Percentiles rank a stretch among this genome's conserved stretches.
Conservation (phyloP, 1,284 basidiomycete species). For the Ustilago hordei region DNA sequence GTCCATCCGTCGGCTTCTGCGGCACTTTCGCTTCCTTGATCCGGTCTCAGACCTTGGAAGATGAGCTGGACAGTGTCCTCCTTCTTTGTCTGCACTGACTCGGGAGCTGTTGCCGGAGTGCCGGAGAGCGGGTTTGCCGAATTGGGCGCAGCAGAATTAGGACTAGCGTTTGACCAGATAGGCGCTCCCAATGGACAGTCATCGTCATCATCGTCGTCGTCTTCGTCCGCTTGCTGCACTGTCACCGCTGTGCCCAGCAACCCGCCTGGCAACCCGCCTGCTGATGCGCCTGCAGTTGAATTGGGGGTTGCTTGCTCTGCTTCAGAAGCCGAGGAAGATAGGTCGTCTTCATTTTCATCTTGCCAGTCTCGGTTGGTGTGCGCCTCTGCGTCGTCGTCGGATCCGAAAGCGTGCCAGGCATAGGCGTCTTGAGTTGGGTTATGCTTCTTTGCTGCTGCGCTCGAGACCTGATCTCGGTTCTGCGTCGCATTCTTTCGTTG, state of each 20-base stretch:
- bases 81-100: slow-evolving; percentile 9
- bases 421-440: slow-evolving; percentile 12
- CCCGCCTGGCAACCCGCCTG: slow-evolving; percentile 13
- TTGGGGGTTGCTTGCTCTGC: slow-evolving; percentile 4
- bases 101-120: neutral
- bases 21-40: neutral
- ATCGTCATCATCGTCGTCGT: slow-evolving; percentile 51
- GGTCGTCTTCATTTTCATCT: slow-evolving; percentile 15
- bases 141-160: slow-evolving; percentile 4
- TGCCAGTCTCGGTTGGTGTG: slow-evolving; percentile 10
- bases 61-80: slow-evolving; percentile 40
- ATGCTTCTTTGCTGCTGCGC: neutral
- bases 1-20: slow-evolving; percentile 32
- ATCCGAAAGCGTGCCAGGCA: slow-evolving; percentile 35
- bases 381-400: slow-evolving; percentile 22
- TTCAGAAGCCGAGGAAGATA: slow-evolving; percentile 28
- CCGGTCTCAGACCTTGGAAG: slow-evolving; percentile 42
- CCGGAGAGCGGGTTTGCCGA: slow-evolving; percentile 2
- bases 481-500: slow-evolving; percentile 12
- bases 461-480: neutral
- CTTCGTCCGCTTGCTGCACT: slow-evolving; percentile 42
- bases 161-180: slow-evolving; percentile 18
- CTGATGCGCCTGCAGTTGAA: neutral
- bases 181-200: slow-evolving; percentile 46
- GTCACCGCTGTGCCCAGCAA: slow-evolving; percentile 35